These are phyloP conservation scores for Alternaria hordeiaustralica DNA, from an alignment of 2,329 filamentous ascomycete genomes.

Conservation along the genomic window DNA sequence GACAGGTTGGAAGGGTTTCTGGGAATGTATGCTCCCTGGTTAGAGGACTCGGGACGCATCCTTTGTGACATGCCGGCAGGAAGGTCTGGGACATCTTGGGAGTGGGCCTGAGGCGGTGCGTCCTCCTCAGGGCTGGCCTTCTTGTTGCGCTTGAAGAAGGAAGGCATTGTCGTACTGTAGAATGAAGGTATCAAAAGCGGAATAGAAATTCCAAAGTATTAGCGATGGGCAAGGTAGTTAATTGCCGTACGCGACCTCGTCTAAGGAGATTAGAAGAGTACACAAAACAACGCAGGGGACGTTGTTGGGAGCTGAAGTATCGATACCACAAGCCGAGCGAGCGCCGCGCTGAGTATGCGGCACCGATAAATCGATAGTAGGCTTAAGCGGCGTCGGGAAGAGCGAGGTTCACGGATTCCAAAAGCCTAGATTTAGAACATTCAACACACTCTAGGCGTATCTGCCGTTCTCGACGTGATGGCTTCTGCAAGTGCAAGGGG, in stretches of 20 bases:
- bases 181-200: background rate
- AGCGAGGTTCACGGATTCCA: constrained; percentile 7
- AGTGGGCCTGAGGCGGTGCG: background rate
- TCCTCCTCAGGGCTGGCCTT: constrained; percentile 5
- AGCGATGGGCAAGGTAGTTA: constrained; percentile 10
- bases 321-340: constrained; percentile 4
- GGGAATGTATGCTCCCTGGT: background rate
- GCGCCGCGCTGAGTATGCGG: constrained; percentile 11
- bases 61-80: constrained; percentile 12
- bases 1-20: constrained; percentile 13
- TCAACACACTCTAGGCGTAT: constrained; percentile 4
- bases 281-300: background rate
- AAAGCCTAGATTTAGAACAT: constrained; percentile 13
- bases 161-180: constrained; percentile 4
- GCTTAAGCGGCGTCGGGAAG: constrained; percentile 6
- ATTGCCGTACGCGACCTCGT: constrained; percentile 8
- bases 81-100: constrained; percentile 8
- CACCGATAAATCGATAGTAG: constrained; percentile 14
- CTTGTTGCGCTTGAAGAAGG: constrained; percentile 14
- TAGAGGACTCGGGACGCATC: background rate
- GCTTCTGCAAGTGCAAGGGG: constrained; percentile 13
- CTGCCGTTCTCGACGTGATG: background rate
- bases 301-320: constrained; percentile 13
- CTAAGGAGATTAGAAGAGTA: constrained; percentile 1
- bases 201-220: background rate